phyloP scores from a whole-genome alignment of 2,329 filamentous ascomycete genomes.

The Gaeumannomyces sp. region DNA sequence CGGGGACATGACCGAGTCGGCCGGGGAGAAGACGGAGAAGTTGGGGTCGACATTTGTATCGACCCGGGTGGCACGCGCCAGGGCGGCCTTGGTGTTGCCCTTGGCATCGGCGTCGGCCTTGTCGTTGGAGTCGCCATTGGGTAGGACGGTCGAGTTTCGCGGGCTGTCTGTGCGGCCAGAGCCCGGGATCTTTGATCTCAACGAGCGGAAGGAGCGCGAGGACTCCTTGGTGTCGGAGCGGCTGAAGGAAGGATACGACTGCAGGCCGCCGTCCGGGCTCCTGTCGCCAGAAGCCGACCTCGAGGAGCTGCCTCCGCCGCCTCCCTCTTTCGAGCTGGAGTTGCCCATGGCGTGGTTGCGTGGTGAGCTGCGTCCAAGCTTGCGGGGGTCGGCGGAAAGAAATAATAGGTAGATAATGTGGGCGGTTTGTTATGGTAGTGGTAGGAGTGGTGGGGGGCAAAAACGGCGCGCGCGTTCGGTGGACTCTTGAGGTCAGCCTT shows the following conservation, averaged over 20 bases:
- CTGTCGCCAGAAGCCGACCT: constrained; percentile 36
- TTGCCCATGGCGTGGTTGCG: constrained; percentile 60
- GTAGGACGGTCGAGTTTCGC: constrained; percentile 63
- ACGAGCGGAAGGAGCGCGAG: constrained; percentile 73
- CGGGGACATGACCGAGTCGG: constrained; percentile 38
- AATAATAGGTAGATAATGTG: background rate
- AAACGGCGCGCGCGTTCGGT: constrained; percentile 15
- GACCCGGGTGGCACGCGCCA: constrained; percentile 37
- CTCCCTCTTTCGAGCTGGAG: constrained; percentile 59
- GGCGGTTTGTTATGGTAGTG: background rate
- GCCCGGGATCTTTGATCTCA: constrained; percentile 86
- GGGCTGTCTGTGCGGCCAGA: constrained; percentile 71
- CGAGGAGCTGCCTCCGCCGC: constrained; percentile 42
- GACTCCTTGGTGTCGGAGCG: constrained; percentile 92
- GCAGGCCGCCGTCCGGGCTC: constrained; percentile 49
- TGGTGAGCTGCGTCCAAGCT: background rate
- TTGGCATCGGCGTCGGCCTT: constrained; percentile 65
- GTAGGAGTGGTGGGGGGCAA: background rate
- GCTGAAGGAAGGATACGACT: constrained; percentile 86
- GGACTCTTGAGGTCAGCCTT: background rate
- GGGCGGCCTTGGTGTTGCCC: constrained; percentile 46
- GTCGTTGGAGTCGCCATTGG: constrained; percentile 56
- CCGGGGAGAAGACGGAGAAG: constrained; percentile 35
- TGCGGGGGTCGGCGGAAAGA: constrained; percentile 19
- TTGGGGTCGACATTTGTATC: constrained; percentile 42